These are phyloP conservation scores for Didymosphaeria variabile DNA, from an alignment of 2,329 filamentous ascomycete species.

Conservation along the genomic window DNA sequence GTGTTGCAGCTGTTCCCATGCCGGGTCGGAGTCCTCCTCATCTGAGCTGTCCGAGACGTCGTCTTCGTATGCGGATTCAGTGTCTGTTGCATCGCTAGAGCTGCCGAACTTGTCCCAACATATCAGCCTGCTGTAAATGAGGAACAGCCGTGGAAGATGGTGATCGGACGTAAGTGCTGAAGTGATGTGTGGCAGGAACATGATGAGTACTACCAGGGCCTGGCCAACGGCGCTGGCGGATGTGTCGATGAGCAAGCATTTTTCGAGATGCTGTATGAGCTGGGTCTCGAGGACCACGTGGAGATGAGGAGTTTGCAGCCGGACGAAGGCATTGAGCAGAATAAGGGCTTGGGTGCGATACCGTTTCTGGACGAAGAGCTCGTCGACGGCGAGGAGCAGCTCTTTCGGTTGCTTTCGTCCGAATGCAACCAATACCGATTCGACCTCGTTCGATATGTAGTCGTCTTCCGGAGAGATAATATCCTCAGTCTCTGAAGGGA, in stretches of 20 bases:
- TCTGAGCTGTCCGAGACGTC: constrained; percentile 50
- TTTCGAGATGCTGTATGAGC: constrained; percentile 75
- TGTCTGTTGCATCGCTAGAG: constrained; percentile 20
- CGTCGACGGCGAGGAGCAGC: constrained; percentile 72
- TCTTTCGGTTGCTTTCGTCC: constrained; percentile 77
- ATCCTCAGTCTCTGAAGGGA: constrained; percentile 49
- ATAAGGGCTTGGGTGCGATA: constrained; percentile 71
- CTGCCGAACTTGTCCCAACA: constrained; percentile 74
- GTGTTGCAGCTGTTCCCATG: constrained; percentile 73
- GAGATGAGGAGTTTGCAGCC: constrained; percentile 80
- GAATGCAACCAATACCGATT: constrained; percentile 62
- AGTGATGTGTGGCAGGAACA: constrained; percentile 84
- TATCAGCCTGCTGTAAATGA: constrained; percentile 79
- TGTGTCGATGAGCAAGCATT: constrained; percentile 78
- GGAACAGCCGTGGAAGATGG: constrained; percentile 77
- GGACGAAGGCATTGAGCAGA: constrained; percentile 76
- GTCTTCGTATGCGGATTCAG: constrained; percentile 41
- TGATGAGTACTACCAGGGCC: constrained; percentile 77
- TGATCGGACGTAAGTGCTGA: constrained; percentile 68
- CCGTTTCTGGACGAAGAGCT: constrained; percentile 70
- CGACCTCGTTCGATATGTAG: constrained; percentile 58
- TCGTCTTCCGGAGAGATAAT: constrained; percentile 55
- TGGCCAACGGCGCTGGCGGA: constrained; percentile 80
- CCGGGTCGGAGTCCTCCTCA: constrained; percentile 37
- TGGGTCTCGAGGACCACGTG: constrained; percentile 76